A percentile compares a stretch with the other conserved stretches of the same genome.
These are phyloP conservation scores for Pseudocercospora crystallina DNA, from an alignment of 2,329 filamentous ascomycete species.

Conservation along the genomic window DNA sequence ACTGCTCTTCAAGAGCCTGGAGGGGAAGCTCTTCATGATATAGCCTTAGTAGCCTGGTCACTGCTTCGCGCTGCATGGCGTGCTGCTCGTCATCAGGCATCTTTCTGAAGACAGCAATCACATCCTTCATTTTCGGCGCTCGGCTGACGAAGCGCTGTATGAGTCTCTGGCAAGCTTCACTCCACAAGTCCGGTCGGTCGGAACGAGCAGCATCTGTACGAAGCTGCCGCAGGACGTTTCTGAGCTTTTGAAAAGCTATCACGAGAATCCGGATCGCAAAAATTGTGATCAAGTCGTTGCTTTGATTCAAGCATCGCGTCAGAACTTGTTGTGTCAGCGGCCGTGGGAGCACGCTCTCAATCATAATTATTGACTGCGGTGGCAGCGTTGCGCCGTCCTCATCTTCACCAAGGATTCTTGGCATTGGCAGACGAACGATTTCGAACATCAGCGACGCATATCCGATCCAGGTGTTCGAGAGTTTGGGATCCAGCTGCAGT, in stretches of 20 bases:
- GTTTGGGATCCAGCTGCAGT: slow-evolving; percentile 86
- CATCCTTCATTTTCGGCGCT: slow-evolving; percentile 77
- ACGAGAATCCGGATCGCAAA: slow-evolving; percentile 80
- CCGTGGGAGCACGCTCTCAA: slow-evolving; percentile 83
- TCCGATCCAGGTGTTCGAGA: slow-evolving; percentile 91
- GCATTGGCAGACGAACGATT: slow-evolving; percentile 72
- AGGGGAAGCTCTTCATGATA: slow-evolving; percentile 84
- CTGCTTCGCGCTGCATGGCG: slow-evolving; percentile 72
- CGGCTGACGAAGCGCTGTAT: slow-evolving; percentile 73
- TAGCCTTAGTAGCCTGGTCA: slow-evolving; percentile 74
- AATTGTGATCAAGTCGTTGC: slow-evolving; percentile 76
- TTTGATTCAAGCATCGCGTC: slow-evolving; percentile 74
- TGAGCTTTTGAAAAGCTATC: slow-evolving; percentile 75
- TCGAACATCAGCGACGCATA: slow-evolving; percentile 88
- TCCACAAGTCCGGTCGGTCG: slow-evolving; percentile 59
- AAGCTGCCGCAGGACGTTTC: slow-evolving; percentile 62
- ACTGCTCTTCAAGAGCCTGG: slow-evolving; percentile 76
- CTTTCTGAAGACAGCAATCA: slow-evolving; percentile 71
- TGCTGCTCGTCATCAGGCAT: slow-evolving; percentile 62
- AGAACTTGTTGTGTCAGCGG: slow-evolving; percentile 79
- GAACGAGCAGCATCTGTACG: slow-evolving; percentile 32
- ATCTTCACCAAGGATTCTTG: slow-evolving; percentile 66
- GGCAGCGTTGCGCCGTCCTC: slow-evolving; percentile 61
- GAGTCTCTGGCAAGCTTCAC: slow-evolving; percentile 66
- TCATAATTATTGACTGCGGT: slow-evolving; percentile 73